phyloP scores from a whole-genome alignment of 2,329 filamentous ascomycete genomes.

The Rutstroemia sp. region DNA sequence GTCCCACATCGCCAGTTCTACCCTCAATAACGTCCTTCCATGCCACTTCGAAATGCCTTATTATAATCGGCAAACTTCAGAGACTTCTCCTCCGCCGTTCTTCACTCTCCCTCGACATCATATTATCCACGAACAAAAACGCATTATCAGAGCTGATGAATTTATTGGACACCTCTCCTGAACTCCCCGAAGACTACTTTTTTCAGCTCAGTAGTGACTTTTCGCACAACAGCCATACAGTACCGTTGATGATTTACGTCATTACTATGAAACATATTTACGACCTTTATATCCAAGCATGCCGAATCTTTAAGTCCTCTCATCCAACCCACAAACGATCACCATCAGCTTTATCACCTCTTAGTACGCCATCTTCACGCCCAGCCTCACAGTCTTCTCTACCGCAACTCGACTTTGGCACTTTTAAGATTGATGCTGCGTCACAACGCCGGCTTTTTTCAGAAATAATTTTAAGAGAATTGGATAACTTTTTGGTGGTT shows the following conservation, averaged over 20 bases:
- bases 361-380: not conserved
- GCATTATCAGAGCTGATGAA: not conserved
- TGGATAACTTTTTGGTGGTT: not conserved
- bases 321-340: not conserved
- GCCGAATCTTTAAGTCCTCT: not conserved
- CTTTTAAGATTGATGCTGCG: not conserved
- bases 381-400: not conserved
- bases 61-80: not conserved
- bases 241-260: not conserved
- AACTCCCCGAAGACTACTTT: not conserved
- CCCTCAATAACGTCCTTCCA: not conserved
- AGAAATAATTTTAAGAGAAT: not conserved
- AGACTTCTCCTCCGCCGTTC: constrained; percentile 2
- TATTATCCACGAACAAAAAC: constrained; percentile 1
- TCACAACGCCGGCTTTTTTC: not conserved
- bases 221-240: not conserved
- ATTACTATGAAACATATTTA: not conserved
- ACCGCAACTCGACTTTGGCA: not conserved
- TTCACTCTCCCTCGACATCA: not conserved
- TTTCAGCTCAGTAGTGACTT: not conserved
- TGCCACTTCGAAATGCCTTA: not conserved
- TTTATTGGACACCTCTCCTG: not conserved
- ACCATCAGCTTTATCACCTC: not conserved
- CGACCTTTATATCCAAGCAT: constrained; percentile 3
- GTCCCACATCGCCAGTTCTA: not conserved